Base-by-base conservation (phyloP, 345 rosid species). In the Syzygium jambos region DNA sequence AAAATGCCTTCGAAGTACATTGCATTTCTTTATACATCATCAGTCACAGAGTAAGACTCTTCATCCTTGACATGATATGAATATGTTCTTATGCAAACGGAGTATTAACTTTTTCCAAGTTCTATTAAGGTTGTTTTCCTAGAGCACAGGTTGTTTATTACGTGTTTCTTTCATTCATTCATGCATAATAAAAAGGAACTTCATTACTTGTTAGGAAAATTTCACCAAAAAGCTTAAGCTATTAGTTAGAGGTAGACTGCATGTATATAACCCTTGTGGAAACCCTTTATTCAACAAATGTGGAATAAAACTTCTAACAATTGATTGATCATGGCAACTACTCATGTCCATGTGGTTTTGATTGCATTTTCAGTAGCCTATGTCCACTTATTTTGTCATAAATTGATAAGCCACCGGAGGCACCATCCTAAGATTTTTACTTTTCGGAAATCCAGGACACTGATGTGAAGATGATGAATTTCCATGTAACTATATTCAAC, bases 121-220 rank as follows among this genome's bases (percentile, higher is more conserved):
- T 63, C 11, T 29, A n/a, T 63, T 29, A 63, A 63, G 17, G 38
- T 63, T 29, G 21, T 17, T 63, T 63, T 63, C 77, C 1, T 30
- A 7, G 1, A 65, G 41, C 10, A 29, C 5, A 1, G 0, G 11
- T 16, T 30, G 41, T 30, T 65, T 65, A 1, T 65, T 1, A 30
- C 16, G 22, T 7, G 11, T 8, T 65, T 65, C 78, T 15, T 11
- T 15, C 41, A 30, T 65, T 15, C 41, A 30, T 65, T 30, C 22
- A 29, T 29, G 22, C 78, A 6, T 3, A 65, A 61, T 65, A 65
- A 65, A 63, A 27, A 9, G 5, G 5, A 63, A 63, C 19, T 63
- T 15, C 41, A 63, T 63, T n/a, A 6, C n/a, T 59, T 1, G 2
- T 11, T 11, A 5, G 29, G 6, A 25, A 25, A 57, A 17, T 54